phyloP scores from a whole-genome alignment of 2,329 filamentous ascomycete genomes.

The Fusarium anguioides region DNA sequence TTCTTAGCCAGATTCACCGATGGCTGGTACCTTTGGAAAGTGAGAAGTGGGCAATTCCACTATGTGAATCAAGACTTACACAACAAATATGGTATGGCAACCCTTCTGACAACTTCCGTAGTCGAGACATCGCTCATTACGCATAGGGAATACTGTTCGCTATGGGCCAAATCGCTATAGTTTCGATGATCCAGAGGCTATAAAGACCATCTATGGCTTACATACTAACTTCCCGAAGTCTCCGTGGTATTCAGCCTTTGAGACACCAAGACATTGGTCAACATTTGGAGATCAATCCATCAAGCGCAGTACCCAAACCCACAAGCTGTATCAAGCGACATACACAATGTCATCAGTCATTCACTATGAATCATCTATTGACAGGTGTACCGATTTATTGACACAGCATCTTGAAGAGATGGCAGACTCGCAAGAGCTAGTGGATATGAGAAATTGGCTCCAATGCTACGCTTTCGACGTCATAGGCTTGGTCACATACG shows the following conservation, averaged over 20 bases:
- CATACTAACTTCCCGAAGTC: slow-evolving; percentile 50
- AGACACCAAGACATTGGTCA: slow-evolving; percentile 36
- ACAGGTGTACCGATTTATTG: slow-evolving; percentile 48
- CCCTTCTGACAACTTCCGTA: neutral
- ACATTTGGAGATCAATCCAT: slow-evolving; percentile 48
- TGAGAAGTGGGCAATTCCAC: slow-evolving; percentile 46
- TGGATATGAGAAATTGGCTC: slow-evolving; percentile 51
- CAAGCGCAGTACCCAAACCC: slow-evolving; percentile 42
- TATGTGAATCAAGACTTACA: slow-evolving; percentile 46
- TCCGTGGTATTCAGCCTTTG: slow-evolving; percentile 48
- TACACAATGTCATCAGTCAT: slow-evolving; percentile 51
- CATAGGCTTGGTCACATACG: slow-evolving; percentile 51
- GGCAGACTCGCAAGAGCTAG: slow-evolving; percentile 15
- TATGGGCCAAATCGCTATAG: slow-evolving; percentile 61
- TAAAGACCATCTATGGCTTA: slow-evolving; percentile 51
- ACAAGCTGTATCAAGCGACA: slow-evolving; percentile 44
- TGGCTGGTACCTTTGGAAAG: slow-evolving; percentile 45
- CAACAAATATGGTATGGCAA: slow-evolving; percentile 42
- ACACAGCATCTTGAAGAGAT: slow-evolving; percentile 45
- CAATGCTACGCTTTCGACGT: slow-evolving; percentile 57
- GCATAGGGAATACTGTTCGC: slow-evolving; percentile 51
- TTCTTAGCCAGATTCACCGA: slow-evolving; percentile 45
- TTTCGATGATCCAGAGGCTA: slow-evolving; percentile 54
- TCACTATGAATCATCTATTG: slow-evolving; percentile 49
- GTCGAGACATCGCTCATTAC: neutral